These are phyloP conservation scores for Xylariales sp. DNA, from an alignment of 2,329 filamentous ascomycete genomes.

Conservation along the genomic window DNA sequence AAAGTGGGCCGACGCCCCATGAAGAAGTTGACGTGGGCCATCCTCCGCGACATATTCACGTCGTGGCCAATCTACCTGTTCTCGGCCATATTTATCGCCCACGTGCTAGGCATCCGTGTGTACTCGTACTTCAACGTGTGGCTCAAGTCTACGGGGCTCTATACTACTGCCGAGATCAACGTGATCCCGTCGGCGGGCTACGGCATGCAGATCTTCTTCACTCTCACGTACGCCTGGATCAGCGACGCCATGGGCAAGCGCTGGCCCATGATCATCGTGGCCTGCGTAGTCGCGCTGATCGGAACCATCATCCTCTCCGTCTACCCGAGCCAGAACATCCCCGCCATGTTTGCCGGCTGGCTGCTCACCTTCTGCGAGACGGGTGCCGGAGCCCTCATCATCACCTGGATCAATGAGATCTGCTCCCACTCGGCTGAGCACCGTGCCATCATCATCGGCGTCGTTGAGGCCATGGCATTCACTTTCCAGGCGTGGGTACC, in stretches of 20 bases:
- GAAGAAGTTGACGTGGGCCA: constrained; percentile 23
- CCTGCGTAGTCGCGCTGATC: constrained; percentile 30
- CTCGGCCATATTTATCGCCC: constrained; percentile 25
- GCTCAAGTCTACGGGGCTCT: constrained; percentile 27
- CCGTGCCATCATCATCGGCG: constrained; percentile 41
- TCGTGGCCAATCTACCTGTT: constrained; percentile 28
- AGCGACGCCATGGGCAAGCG: constrained; percentile 46
- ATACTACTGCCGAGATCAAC: constrained; percentile 40
- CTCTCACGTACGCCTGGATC: constrained; percentile 48
- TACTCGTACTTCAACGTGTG: constrained; percentile 30
- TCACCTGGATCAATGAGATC: constrained; percentile 45
- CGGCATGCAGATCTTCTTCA: constrained; percentile 38
- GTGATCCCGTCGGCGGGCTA: constrained; percentile 41
- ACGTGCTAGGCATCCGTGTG: constrained; percentile 29
- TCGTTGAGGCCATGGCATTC: constrained; percentile 41
- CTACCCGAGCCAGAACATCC: constrained; percentile 26
- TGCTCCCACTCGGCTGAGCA: constrained; percentile 41
- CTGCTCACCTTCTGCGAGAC: constrained; percentile 30
- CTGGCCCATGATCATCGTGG: constrained; percentile 50
- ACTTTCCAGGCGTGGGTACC: constrained; percentile 40
- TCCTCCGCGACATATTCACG: constrained; percentile 21
- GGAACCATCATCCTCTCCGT: constrained; percentile 29
- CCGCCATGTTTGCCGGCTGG: constrained; percentile 30
- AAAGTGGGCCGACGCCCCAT: constrained; percentile 21
- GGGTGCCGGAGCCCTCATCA: constrained; percentile 28